A percentile compares a stretch with the other conserved stretches of the same genome.
phyloP scores from a whole-genome alignment of 2,329 filamentous ascomycete genomes.

The Dactylellina leptospora region DNA sequence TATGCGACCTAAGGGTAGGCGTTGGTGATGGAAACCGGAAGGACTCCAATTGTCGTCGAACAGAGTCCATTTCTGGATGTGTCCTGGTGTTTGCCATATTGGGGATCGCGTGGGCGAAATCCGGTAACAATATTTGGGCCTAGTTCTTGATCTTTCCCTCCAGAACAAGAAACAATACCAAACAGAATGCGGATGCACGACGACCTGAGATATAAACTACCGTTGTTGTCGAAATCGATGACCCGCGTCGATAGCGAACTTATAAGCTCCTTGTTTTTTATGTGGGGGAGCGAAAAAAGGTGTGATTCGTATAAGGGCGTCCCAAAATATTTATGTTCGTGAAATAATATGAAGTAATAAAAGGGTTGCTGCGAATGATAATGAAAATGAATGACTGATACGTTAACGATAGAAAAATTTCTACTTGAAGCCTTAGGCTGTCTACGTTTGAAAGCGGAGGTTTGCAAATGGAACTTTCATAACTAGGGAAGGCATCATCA shows the following conservation, averaged over 20 bases:
- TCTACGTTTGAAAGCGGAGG: conserved; percentile 38
- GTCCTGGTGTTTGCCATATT: conserved; percentile 8
- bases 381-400: conserved; percentile 47
- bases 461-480: conserved; percentile 34
- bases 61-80: conserved; percentile 44
- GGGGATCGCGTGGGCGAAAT: too few relatives aligned
- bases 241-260: conserved; percentile 44
- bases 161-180: background rate
- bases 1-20: conserved; percentile 43
- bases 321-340: conserved; percentile 32
- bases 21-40: conserved; percentile 51
- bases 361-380: conserved; percentile 30
- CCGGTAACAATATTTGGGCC: background rate
- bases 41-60: conserved; percentile 45
- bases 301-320: conserved; percentile 35
- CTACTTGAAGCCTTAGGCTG: conserved; percentile 33
- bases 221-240: conserved; percentile 28
- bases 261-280: background rate
- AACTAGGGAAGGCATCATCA: conserved; percentile 40
- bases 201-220: background rate
- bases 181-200: background rate
- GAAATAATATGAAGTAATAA: conserved; percentile 16
- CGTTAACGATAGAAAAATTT: conserved; percentile 50
- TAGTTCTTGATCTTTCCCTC: conserved; percentile 1
- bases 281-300: background rate